Evolutionary conservation across 208 protist genomes (phyloP).

Genomic region (Naegleria fowleri): DNA sequence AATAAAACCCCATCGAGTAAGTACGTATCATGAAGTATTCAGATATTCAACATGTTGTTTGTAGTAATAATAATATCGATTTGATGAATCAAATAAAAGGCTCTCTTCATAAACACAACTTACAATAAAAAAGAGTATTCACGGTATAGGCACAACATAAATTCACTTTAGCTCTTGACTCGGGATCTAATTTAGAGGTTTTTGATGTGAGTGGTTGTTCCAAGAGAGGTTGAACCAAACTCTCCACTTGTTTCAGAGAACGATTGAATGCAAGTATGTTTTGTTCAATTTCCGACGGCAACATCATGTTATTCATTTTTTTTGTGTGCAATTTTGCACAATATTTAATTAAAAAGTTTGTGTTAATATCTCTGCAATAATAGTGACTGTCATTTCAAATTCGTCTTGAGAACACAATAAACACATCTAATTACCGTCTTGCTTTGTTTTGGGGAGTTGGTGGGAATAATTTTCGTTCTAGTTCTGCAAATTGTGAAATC

Average conservation of each 20-base stretch:
- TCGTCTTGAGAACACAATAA: no score
- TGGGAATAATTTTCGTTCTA: not conserved
- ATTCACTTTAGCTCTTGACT: conserved; percentile 14
- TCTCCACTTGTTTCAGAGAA: not conserved
- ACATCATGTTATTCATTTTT: not conserved
- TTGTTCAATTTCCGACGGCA: not conserved
- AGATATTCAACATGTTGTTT: not conserved
- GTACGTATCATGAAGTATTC: no score
- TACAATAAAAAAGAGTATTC: not conserved
- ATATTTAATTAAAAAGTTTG: no score
- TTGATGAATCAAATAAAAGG: no score
- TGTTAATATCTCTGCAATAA: no score
- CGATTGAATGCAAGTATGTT: not conserved
- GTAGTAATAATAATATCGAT: not conserved
- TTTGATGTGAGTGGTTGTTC: not conserved
- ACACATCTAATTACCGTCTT: no score
- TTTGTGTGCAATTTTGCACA: not conserved
- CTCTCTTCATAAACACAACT: not conserved
- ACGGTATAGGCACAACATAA: not conserved
- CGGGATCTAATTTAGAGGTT: not conserved
- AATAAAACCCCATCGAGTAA: no score
- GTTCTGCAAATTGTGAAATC: not conserved
- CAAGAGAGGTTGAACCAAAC: not conserved
- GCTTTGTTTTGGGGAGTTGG: not conserved
- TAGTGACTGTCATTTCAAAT: no score